Conservation (phyloP, 176 grass and related monocot genomes). For the Avena atlantica region DNA sequence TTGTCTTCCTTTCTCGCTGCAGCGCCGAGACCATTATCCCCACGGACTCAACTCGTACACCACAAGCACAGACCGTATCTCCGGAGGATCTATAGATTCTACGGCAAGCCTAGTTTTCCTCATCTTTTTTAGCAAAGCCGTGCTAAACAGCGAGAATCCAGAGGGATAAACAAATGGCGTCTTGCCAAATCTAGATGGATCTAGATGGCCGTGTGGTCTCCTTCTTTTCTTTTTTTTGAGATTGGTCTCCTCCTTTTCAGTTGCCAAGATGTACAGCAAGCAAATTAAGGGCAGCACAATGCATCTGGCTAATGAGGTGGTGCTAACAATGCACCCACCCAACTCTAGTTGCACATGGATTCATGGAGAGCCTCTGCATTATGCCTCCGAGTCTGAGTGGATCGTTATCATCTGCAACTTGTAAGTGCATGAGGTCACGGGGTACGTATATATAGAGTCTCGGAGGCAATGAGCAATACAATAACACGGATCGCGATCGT, state of each 20-base stretch:
- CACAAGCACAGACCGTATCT: no score
- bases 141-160: no score
- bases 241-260: no score
- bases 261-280: no score
- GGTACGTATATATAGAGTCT: background rate
- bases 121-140: no score
- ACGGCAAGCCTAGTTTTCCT: no score
- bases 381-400: background rate
- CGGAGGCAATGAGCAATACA: background rate
- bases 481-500: conserved; percentile 28
- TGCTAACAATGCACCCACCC: background rate
- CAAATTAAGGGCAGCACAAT: background rate
- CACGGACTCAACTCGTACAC: no score
- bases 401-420: background rate
- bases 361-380: background rate
- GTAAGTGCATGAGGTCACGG: conserved; percentile 11
- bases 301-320: background rate
- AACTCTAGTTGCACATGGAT: background rate
- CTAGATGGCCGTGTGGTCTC: background rate
- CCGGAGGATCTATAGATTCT: no score
- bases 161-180: background rate
- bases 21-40: no score
- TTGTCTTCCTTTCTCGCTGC: no score
- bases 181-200: background rate
- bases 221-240: no score